These are phyloP conservation scores for Fusarium paranaense DNA, from an alignment of 2,329 filamentous ascomycete species.

Conservation along the genomic window DNA sequence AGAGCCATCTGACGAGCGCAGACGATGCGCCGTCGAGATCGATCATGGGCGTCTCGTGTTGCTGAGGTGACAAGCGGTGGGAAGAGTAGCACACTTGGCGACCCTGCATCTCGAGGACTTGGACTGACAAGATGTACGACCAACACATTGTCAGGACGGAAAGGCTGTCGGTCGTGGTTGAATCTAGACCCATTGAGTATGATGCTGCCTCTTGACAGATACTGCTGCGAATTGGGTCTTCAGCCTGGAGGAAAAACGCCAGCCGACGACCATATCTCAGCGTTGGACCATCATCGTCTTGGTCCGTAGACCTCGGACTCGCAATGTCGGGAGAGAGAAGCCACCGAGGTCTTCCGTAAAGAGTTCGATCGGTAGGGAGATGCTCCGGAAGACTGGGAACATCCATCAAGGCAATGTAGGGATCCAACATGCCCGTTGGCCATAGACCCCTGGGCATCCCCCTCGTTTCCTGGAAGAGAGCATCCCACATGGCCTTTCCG, in stretches of 20 bases:
- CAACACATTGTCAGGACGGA: conserved; percentile 3
- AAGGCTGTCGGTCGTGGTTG: background rate
- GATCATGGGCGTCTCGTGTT: background rate
- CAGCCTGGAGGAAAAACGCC: background rate
- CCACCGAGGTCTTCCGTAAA: background rate
- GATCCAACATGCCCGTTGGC: background rate
- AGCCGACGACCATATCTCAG: background rate
- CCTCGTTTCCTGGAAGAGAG: background rate
- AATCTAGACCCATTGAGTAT: background rate
- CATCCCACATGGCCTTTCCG: background rate
- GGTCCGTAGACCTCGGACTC: background rate
- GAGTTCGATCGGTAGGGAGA: background rate
- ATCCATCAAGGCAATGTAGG: background rate
- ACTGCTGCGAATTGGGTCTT: background rate
- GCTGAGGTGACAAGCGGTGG: background rate
- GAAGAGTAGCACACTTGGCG: background rate
- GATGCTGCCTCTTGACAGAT: background rate
- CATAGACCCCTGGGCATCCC: background rate
- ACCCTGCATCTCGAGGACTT: conserved; percentile 4
- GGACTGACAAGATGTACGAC: conserved; percentile 2
- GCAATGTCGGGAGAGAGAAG: background rate
- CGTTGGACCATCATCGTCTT: background rate
- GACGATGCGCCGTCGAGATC: background rate
- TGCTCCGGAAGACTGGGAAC: background rate
- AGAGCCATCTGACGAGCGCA: background rate